Base-by-base conservation (phyloP, 2,329 filamentous ascomycete genomes). In the Pestalotiopsis sp. region DNA sequence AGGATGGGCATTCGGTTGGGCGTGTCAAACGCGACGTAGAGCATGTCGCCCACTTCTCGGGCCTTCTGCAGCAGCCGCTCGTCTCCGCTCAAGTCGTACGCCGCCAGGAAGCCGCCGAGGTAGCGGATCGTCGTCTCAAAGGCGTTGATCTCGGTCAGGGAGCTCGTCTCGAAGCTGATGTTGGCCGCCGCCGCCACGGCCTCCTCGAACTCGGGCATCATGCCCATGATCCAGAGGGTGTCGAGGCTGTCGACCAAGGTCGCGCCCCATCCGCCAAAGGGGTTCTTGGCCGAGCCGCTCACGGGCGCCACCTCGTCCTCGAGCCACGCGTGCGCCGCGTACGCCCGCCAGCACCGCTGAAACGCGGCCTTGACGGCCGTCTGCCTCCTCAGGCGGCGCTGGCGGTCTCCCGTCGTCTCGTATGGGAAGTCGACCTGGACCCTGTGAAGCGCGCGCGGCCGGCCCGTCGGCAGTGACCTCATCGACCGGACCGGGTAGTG, bases 251-350 rank as follows among this genome's bases (percentile, higher is more conserved):
- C 85, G 13, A 86, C 82, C 69, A 87, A 71, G 1, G 83, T 85
- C 4, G 84, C 84, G 9, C 77, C 82, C 77, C 85, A 85, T 52
- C 80, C 80, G 5, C 81, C 82, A 72, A 83, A 84, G 0, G 74
- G 71, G 66, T 84, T 80, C 64, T 77, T 80, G 58, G 75, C 78
- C 31, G 77, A 74, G 60, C 81, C 81, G 61, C 77, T 78, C 14
- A 85, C 74, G 31, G 83, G 83, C 64, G 76, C 71, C 12, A 84
- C 71, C 73, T 85, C 83, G 65, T 85, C 83, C 41, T 81, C 78
- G 49, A 79, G 71, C 78, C 82, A 83, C 1, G 82, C 82, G 68
- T 81, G 73, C 64, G 76, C 74, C 68, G 79, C 80, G 69, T 85
- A 85, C 38, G 80, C 80, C 17, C 77, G 72, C 83, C 83, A 77